Evolutionary conservation across 2,329 filamentous ascomycete genomes (phyloP), one percentile per base, ranked within the genome.

Genomic region (Geoglossum cookeanum): DNA sequence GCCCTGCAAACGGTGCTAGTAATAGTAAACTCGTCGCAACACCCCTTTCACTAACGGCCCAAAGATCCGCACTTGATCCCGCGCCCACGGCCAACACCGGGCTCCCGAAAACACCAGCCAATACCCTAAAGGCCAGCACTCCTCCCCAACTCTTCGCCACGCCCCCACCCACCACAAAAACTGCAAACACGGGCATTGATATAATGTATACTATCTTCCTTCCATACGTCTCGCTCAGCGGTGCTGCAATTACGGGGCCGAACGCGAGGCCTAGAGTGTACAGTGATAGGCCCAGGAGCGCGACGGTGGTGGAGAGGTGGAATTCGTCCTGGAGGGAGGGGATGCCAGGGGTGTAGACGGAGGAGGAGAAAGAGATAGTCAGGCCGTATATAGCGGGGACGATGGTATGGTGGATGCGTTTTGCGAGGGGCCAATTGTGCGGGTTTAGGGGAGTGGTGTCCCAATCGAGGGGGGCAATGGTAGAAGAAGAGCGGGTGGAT

Each of bases 211-310:
- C 72, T 1, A 73, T 67, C 27, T 73, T 70, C 1, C 81, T 71
- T 1, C 81, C 81, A 37, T 77, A 67, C 0, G 71, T 75, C 63
- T 84, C 81, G 54, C 76, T 80, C 0, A 82, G 63, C 0, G 80
- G 81, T 0, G 79, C 78, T 8, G 76, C 77, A 13, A 81, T 60
- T 55, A 83, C 68, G 5, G 81, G 81, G 0, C 80, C 81, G 15
- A 82, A 69, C 2, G 70, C 78, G 0, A 84, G 71, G 0, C 79
- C 80, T 8, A 83, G 67, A 4, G 80, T 75, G 64, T 81, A 85
- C 4, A 81, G 65, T 0, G 80, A 75, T 0, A 84, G 65, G 0
- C 77, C 76, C 0, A 84, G 67, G n/a, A 84, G 69, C 0, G 80
- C 76, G 6, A 74, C 71, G 1, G 78, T 81, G 54, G 72, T 71